Conservation (phyloP, 768 basidiomycete species). For the Naganishia antarctica region DNA sequence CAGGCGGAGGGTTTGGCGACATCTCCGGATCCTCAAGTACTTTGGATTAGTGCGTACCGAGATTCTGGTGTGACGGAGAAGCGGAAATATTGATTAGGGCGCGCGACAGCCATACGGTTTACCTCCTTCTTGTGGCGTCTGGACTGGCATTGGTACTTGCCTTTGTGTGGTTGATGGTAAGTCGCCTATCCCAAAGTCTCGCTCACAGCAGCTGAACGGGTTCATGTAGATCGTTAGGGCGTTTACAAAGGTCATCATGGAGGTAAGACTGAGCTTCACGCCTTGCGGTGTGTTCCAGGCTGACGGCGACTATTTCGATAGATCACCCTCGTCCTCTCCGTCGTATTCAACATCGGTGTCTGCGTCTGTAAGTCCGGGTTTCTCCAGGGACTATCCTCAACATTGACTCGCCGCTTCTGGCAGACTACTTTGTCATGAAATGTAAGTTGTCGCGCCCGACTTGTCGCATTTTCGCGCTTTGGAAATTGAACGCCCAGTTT, state of each 20-base stretch:
- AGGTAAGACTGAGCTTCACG: slow-evolving; percentile 2
- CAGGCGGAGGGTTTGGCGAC: slow-evolving; percentile 64
- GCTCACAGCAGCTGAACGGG: too few species aligned
- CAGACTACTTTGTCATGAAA: slow-evolving; percentile 44
- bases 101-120: slow-evolving; percentile 70
- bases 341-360: slow-evolving; percentile 57
- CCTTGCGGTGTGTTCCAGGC: too few species aligned
- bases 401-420: slow-evolving; percentile 14
- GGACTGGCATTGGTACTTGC: slow-evolving; percentile 66
- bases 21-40: slow-evolving; percentile 58
- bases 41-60: slow-evolving; percentile 58
- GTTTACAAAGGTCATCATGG: slow-evolving; percentile 72
- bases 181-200: too few species aligned
- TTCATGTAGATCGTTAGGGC: slow-evolving; percentile 56
- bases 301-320: background rate
- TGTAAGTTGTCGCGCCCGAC: too few species aligned
- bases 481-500: slow-evolving; percentile 4
- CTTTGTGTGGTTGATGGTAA: slow-evolving; percentile 58
- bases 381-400: background rate
- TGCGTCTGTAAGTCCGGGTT: slow-evolving; percentile 63
- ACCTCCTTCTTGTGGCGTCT: slow-evolving; percentile 69
- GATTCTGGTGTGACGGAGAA: too few species aligned
- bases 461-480: too few species aligned
- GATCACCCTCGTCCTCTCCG: slow-evolving; percentile 41
- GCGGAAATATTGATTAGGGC: too few species aligned